Evolutionary conservation across 306 rosid genomes (phyloP), one percentile per base, ranked within the genome.

Genomic region (Cucurbita ficifolia): DNA sequence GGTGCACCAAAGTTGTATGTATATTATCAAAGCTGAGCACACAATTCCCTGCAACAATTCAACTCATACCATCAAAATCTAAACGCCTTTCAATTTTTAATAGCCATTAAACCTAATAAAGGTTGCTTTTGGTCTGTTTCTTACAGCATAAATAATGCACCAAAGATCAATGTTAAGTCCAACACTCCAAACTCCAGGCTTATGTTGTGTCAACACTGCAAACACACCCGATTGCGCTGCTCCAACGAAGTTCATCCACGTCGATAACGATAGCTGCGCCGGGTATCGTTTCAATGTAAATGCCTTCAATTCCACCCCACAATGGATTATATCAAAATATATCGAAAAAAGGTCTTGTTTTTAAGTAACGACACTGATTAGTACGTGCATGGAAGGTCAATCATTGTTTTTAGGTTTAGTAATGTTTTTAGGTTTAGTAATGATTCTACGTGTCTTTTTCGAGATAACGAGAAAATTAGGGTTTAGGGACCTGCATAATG

Each of bases 221-320:
- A 85, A 90, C 33, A 85, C 76, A 24, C 91, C 91, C 17, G 98
- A 84, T 76, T 94, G 98, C 67, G 78, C 95, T 53, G 84, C 97
- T 73, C 97, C 98, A 38, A 90, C 19, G 14, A 89, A 55, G 74
- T 83, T 72, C 87, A 90, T 87, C 98, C 96, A 94, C 2, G 92
- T 77, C 7, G 96, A 86, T 64, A 89, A 76, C 46, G 96, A 94
- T 2, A 90, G 42, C 81, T 83, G 94, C 0, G 98, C 98, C 0
- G 92, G 97, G 57, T 90, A 94, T 74, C 91, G 84, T 86, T 85
- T 89, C 83, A 90, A 80, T 7, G 90, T 90, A 9, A 77, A n/a
- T 73, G 97, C 95, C 98, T 89, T 65, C 50, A n/a, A 0, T 38
- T 38, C 3, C 10, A 10, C 4, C 4, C 1, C 8, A 6, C 6